These are phyloP conservation scores for Mucor velutinosus DNA, from an alignment of 371 early-diverging fungal genomes.

Conservation along the genomic window DNA sequence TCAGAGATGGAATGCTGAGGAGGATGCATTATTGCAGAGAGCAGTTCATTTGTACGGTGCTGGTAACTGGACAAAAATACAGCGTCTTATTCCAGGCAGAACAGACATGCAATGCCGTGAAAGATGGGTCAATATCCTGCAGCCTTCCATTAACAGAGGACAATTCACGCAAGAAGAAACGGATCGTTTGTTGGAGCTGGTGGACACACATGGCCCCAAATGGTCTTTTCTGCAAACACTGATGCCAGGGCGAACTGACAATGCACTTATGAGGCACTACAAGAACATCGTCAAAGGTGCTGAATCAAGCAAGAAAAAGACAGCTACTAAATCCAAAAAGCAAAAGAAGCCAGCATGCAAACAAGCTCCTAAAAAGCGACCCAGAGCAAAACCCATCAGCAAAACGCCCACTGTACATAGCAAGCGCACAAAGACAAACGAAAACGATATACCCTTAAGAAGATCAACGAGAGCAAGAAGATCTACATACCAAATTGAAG, in stretches of 20 bases:
- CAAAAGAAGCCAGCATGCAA: background rate
- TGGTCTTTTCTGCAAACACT: slow-evolving; percentile 33
- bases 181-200: slow-evolving; percentile 13
- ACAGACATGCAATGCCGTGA: slow-evolving; percentile 92
- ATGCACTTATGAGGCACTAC: slow-evolving; percentile 24
- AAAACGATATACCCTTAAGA: background rate
- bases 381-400: background rate
- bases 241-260: slow-evolving; percentile 45
- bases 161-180: slow-evolving; percentile 56
- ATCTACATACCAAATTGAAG: background rate
- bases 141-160: slow-evolving; percentile 61
- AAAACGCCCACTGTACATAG: background rate
- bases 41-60: slow-evolving; percentile 72
- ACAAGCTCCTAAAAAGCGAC: background rate
- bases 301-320: slow-evolving; percentile 1
- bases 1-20: slow-evolving; percentile 75
- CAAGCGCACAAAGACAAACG: background rate
- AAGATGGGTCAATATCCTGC: slow-evolving; percentile 75
- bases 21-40: slow-evolving; percentile 69
- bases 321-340: background rate
- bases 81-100: slow-evolving; percentile 70
- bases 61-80: slow-evolving; percentile 78
- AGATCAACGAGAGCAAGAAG: background rate
- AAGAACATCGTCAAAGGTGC: background rate
- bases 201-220: slow-evolving; percentile 29